Evolutionary conservation across 371 early-diverging fungal species (phyloP).

Genomic region (Mucor velutinosus): DNA sequence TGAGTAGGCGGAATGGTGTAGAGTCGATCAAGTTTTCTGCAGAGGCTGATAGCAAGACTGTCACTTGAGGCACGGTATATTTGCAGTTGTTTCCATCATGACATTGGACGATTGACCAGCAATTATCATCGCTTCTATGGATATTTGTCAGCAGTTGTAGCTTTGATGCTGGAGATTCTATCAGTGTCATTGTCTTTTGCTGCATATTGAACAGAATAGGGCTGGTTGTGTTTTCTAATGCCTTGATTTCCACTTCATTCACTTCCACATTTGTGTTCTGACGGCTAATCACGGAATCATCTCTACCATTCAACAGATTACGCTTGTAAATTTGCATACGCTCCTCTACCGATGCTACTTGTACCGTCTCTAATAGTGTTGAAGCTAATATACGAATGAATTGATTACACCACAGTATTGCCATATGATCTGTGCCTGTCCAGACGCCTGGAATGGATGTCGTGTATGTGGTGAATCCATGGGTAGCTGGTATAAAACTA

Average conservation of each 20-base stretch:
- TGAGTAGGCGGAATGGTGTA: constrained; percentile 7
- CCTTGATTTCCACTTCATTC: background rate
- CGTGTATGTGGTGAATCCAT: constrained; percentile 74
- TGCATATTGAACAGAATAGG: background rate
- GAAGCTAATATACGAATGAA: constrained; percentile 60
- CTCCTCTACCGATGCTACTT: constrained; percentile 32
- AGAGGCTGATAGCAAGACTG: constrained; percentile 11
- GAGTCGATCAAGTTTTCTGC: constrained; percentile 1
- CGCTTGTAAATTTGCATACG: constrained; percentile 21
- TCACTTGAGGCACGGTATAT: background rate
- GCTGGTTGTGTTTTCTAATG: background rate
- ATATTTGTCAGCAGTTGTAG: constrained; percentile 13
- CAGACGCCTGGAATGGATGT: constrained; percentile 85
- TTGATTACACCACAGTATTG: constrained; percentile 95
- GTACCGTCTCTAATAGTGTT: constrained; percentile 58
- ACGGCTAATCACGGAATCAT: background rate
- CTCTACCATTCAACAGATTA: constrained; percentile 6
- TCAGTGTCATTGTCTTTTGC: background rate
- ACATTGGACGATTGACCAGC: constrained; percentile 9
- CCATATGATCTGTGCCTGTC: constrained; percentile 88
- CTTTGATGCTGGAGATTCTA: background rate
- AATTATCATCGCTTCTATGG: background rate
- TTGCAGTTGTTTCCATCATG: background rate
- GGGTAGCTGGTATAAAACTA: constrained; percentile 54
- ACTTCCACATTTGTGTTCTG: background rate